A percentile compares a stretch with the other conserved stretches of the same genome.
Evolutionary conservation across 768 basidiomycete genomes (phyloP).

Genomic region (Hysterangium stoloniferum): DNA sequence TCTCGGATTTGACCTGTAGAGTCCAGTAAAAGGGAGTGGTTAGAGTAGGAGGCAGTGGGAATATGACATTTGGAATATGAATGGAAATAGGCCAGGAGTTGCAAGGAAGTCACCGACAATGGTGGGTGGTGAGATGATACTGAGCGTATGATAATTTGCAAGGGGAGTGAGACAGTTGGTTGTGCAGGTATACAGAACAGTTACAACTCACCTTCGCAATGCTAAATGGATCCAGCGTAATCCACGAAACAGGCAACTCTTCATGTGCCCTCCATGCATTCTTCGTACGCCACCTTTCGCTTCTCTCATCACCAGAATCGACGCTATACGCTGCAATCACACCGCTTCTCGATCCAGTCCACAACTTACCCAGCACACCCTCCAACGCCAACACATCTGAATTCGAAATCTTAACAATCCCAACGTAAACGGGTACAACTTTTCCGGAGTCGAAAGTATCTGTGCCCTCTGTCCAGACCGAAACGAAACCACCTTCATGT

Average conservation of each 20-base stretch:
- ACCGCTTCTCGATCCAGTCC: slow-evolving; percentile 84
- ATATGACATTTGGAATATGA: too few relatives aligned
- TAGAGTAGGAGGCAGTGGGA: too few relatives aligned
- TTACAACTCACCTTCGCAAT: slow-evolving; percentile 65
- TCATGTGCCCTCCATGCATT: slow-evolving; percentile 9
- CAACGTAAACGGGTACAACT: slow-evolving; percentile 51
- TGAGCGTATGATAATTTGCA: too few relatives aligned
- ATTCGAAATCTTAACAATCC: slow-evolving; percentile 70
- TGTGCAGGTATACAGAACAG: too few relatives aligned
- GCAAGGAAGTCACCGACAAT: too few relatives aligned
- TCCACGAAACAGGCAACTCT: slow-evolving; percentile 48
- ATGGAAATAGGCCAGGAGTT: too few relatives aligned
- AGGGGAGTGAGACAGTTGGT: too few relatives aligned
- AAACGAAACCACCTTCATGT: slow-evolving; percentile 87
- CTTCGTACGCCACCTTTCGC: slow-evolving; percentile 37
- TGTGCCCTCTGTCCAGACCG: slow-evolving; percentile 50
- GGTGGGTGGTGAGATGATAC: too few relatives aligned
- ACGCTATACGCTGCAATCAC: slow-evolving; percentile 73
- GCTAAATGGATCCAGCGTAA: slow-evolving; percentile 69
- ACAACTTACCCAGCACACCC: slow-evolving; percentile 77
- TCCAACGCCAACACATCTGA: slow-evolving; percentile 79
- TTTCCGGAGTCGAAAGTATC: slow-evolving; percentile 10
- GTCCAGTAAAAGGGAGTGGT: too few relatives aligned
- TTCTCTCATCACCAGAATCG: slow-evolving; percentile 63
- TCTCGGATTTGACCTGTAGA: too few relatives aligned